phyloP scores from a whole-genome alignment of 176 grass and related monocot species.

The Tillandsia leiboldiana region DNA sequence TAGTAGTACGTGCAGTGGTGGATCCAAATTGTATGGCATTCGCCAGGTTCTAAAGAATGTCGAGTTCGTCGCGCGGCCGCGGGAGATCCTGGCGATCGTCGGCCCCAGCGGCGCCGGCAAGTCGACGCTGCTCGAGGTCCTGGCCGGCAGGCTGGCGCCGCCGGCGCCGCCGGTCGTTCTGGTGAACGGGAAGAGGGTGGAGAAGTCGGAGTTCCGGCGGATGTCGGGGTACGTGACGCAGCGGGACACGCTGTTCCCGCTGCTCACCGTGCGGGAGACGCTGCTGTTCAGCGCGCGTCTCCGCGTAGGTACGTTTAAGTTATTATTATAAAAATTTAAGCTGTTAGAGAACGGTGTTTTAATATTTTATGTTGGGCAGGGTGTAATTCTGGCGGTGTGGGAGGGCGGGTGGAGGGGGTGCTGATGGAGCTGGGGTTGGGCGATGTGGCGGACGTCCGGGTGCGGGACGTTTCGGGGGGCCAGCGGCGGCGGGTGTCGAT shows the following conservation, averaged over 20 bases:
- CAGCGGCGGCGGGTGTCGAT: constrained; percentile 68
- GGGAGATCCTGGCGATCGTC: constrained; percentile 61
- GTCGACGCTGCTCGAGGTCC: constrained; percentile 63
- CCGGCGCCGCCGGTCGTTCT: constrained; percentile 16
- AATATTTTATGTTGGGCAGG: too few relatives aligned
- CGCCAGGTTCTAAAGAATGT: constrained; percentile 55
- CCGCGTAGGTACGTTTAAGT: constrained; percentile 23
- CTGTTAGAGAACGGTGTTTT: too few relatives aligned
- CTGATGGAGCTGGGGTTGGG: constrained; percentile 37
- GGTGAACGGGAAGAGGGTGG: constrained; percentile 25
- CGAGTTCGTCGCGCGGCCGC: constrained; percentile 32
- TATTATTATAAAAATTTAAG: too few relatives aligned
- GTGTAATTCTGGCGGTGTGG: too few relatives aligned
- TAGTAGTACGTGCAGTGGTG: neutral
- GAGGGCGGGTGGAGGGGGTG: constrained; percentile 33
- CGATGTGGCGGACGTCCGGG: constrained; percentile 33
- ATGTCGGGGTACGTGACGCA: constrained; percentile 57
- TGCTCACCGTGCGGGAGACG: constrained; percentile 62
- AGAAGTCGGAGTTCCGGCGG: constrained; percentile 31
- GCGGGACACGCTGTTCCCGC: constrained; percentile 53
- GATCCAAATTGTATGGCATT: neutral
- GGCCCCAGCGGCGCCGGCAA: constrained; percentile 64
- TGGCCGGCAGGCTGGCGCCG: constrained; percentile 35
- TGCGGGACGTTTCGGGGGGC: constrained; percentile 57
- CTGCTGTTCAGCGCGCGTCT: constrained; percentile 52